Conservation (phyloP, 202 grass and related monocot genomes). For the Saccharum hybrid region DNA sequence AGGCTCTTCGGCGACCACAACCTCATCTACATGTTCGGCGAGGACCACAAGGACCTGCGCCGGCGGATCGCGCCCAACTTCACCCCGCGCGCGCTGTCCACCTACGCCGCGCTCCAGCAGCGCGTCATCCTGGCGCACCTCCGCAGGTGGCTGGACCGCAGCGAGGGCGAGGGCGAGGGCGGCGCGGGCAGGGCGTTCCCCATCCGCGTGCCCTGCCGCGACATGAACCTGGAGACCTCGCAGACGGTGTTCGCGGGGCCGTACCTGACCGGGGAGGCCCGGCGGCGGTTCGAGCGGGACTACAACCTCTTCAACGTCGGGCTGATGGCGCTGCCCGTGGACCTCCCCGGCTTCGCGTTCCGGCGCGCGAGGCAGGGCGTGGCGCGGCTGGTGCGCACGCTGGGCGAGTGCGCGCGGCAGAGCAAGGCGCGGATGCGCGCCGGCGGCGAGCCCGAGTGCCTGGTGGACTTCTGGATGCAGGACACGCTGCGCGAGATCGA, state of each 20-base stretch:
- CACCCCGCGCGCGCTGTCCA: conserved; percentile 77
- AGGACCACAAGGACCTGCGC: conserved; percentile 89
- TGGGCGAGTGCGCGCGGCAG: conserved; percentile 54
- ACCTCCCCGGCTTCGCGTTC: conserved; percentile 91
- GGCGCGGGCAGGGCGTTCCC: conserved; percentile 35
- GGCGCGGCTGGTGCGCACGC: conserved; percentile 70
- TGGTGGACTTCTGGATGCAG: conserved; percentile 97
- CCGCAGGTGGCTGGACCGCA: conserved; percentile 55
- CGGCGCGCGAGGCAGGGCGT: conserved; percentile 75
- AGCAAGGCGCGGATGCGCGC: conserved; percentile 74
- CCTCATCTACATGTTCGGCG: conserved; percentile 99
- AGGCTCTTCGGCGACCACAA: conserved; percentile 94
- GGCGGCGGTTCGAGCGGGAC: conserved; percentile 69
- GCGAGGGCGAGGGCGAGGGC: background rate
- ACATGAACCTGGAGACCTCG: conserved; percentile 98
- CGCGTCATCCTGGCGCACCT: conserved; percentile 75
- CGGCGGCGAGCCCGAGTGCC: conserved; percentile 73
- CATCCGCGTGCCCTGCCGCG: conserved; percentile 76
- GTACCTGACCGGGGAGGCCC: conserved; percentile 60
- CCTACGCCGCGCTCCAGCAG: conserved; percentile 87
- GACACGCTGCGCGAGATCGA: conserved; percentile 60
- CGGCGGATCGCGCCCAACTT: conserved; percentile 87
- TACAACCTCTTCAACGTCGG: conserved; percentile 96
- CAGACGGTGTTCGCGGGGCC: conserved; percentile 87
- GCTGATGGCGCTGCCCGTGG: conserved; percentile 84